Evolutionary conservation across 2,329 filamentous ascomycete genomes (phyloP), one percentile per base, ranked within the genome.

Genomic region (Aspergillus pseudonomiae): DNA sequence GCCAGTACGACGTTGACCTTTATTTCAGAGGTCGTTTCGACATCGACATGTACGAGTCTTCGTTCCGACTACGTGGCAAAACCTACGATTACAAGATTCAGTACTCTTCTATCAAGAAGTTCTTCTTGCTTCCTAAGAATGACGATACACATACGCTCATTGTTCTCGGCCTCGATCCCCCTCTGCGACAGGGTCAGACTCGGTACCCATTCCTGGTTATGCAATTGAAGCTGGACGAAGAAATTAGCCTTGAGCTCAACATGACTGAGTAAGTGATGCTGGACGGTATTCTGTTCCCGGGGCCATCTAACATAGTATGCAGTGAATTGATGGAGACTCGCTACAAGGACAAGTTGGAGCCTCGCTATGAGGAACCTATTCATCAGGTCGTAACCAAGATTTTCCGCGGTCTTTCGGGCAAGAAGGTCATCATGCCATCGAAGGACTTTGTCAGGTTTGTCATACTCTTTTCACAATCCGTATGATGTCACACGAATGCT

Each of bases 71-170:
- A 66, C 94, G 95, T 69, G 95, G 95, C 74, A 99, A 99, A 83
- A 99, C 95, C 28, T 99, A 99, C 84, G 96, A 99, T 83, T 99
- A 99, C 88, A 99, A 99, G 86, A 98, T 99, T 69, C 93, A 97
- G 78, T 99, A 97, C 80, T 92, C 97, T 63, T 89, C 90, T 57
- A 93, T 98, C 81, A 99, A 99, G 85, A 98, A 98, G 79, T 98
- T 98, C 77, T 97, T 99, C 89, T 87, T 98, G 34, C 88, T 99
- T 6, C 95, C 95, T 55, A 99, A 99, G 82, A 95, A 95, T n/a
- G 95, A 99, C 77, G 95, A 99, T 70, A 88, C 95, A 71, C 95
- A 99, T 77, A 94, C 91, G 69, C 91, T 99, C 83, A 92, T 99
- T 68, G 94, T 93, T 67, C 90, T 99, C 68, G 95, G 96, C 60